Conservation (phyloP, 306 rosid species). For the Cucurbita moschata region DNA sequence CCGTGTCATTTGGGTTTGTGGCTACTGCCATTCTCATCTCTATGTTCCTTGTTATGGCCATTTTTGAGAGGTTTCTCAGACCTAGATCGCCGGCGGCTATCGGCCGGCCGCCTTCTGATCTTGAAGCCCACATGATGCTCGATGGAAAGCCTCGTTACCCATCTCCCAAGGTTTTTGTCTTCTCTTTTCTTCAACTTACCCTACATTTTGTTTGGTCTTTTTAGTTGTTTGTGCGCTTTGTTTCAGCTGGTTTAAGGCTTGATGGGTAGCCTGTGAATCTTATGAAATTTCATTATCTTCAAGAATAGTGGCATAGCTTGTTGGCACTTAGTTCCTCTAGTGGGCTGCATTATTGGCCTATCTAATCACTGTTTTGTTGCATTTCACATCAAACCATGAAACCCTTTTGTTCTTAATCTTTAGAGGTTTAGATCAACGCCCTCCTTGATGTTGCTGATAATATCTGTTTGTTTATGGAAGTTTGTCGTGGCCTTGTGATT, state of each 20-base stretch:
- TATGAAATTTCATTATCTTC: not conserved
- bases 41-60: slow-evolving; percentile 66
- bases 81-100: slow-evolving; percentile 25
- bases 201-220: not conserved
- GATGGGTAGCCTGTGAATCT: not conserved
- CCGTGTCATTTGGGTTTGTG: slow-evolving; percentile 53
- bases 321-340: not conserved
- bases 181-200: not conserved
- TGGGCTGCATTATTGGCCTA: not conserved
- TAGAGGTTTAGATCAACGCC: not conserved
- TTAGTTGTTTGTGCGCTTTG: not conserved
- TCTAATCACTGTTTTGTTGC: not conserved
- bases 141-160: slow-evolving; percentile 23
- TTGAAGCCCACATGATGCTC: slow-evolving; percentile 22
- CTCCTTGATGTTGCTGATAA: not conserved
- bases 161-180: slow-evolving; percentile 30
- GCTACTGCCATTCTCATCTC: slow-evolving; percentile 68
- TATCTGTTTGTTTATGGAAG: not conserved
- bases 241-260: not conserved
- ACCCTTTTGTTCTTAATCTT: not conserved
- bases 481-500: not conserved
- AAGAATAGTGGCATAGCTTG: not conserved
- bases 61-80: slow-evolving; percentile 50
- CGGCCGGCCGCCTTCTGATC: slow-evolving; percentile 23
- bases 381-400: not conserved